A percentile compares a stretch with the other conserved stretches of the same genome.
These are phyloP conservation scores for Alliaria petiolata DNA, from an alignment of 345 rosid genomes.

Conservation along the genomic window DNA sequence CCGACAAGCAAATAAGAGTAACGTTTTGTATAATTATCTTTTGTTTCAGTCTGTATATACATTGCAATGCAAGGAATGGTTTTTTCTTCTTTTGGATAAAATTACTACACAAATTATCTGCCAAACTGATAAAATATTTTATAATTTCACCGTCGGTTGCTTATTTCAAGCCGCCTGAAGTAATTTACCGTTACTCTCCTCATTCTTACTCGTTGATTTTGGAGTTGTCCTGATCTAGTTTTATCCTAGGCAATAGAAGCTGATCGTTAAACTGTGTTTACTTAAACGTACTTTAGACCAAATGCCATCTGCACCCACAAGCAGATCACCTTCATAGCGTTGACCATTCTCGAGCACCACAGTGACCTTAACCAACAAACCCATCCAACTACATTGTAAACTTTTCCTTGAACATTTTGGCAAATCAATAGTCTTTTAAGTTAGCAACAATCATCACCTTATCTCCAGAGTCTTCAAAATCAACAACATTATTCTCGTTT, in stretches of 20 bases:
- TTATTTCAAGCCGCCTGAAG: slow-evolving; percentile 55
- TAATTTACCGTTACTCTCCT: slow-evolving; percentile 31
- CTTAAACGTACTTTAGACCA: slow-evolving; percentile 71
- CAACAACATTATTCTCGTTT: slow-evolving; percentile 78
- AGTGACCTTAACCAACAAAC: slow-evolving; percentile 51
- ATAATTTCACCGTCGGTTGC: not conserved
- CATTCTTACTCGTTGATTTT: slow-evolving; percentile 15
- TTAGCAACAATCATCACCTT: slow-evolving; percentile 43
- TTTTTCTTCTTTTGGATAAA: not conserved
- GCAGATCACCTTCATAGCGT: slow-evolving; percentile 70
- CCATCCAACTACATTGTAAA: not conserved
- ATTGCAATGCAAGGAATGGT: slow-evolving; percentile 8
- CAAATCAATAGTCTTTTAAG: not conserved
- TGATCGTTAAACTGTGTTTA: not conserved
- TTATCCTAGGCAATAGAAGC: not conserved
- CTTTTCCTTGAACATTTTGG: not conserved
- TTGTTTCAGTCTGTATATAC: slow-evolving; percentile 11
- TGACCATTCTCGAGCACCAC: slow-evolving; percentile 84
- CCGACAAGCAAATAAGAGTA: not conserved
- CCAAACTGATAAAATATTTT: slow-evolving; percentile 1
- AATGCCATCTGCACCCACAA: slow-evolving; percentile 96
- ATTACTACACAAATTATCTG: slow-evolving; percentile 17
- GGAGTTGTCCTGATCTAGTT: slow-evolving; percentile 32
- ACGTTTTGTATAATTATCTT: slow-evolving; percentile 2
- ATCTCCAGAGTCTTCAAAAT: slow-evolving; percentile 73